Percentiles rank a stretch among this genome's conserved stretches.
phyloP scores from a whole-genome alignment of 1,284 basidiomycete genomes.

The Porphyrellus sp. region DNA sequence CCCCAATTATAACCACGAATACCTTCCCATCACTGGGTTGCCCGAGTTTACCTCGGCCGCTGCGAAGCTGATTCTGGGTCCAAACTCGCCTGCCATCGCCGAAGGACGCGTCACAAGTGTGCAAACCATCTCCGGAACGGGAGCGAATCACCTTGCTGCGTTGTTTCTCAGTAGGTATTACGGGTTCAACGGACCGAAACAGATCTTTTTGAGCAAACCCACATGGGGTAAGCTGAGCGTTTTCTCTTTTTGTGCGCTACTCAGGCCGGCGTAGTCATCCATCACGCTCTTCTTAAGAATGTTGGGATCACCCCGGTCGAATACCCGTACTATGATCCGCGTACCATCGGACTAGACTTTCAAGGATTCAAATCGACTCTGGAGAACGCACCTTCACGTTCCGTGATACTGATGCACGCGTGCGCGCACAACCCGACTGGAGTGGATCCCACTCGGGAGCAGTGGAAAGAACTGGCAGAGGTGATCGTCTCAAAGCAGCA shows the following conservation, averaged over 20 bases:
- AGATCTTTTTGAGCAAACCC: constrained; percentile 73
- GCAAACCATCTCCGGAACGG: constrained; percentile 94
- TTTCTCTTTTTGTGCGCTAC: neutral
- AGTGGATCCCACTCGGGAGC: constrained; percentile 86
- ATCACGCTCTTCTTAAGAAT: constrained; percentile 85
- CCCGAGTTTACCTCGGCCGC: constrained; percentile 79
- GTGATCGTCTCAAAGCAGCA: constrained; percentile 75
- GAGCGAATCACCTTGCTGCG: constrained; percentile 91
- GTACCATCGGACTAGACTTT: constrained; percentile 88
- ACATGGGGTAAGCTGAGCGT: constrained; percentile 73
- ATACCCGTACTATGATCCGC: constrained; percentile 90
- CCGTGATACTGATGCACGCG: constrained; percentile 87
- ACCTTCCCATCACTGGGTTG: constrained; percentile 88
- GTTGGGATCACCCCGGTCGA: constrained; percentile 77
- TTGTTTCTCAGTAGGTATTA: constrained; percentile 89
- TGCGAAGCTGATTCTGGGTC: constrained; percentile 79
- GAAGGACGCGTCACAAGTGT: constrained; percentile 73
- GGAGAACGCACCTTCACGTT: constrained; percentile 63
- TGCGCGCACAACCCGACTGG: constrained; percentile 97
- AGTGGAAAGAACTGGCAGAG: constrained; percentile 84
- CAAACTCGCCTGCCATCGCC: constrained; percentile 67
- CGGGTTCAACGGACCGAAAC: constrained; percentile 61
- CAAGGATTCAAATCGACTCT: constrained; percentile 69
- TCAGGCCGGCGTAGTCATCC: constrained; percentile 62
- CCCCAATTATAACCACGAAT: constrained; percentile 85